Evolutionary conservation across 495 filamentous ascomycete species (phyloP), one percentile per base, ranked within the genome.

Genomic region (Parachaetomium inaequale): DNA sequence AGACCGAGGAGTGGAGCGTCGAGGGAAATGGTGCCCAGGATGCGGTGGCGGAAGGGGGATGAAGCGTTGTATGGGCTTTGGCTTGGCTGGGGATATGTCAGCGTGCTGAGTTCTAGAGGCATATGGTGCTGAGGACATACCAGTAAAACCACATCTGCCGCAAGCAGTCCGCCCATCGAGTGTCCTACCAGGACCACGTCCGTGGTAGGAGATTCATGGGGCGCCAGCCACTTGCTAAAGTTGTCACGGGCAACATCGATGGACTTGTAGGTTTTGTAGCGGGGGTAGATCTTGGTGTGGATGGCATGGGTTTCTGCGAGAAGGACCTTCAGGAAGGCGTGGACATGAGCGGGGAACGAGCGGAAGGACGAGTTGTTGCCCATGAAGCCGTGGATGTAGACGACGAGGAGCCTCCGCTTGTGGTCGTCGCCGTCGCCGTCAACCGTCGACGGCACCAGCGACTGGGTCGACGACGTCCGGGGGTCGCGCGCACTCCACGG

Each of bases 341-440:
- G 93, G 0, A 96, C 82, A 74, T 98, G 92, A 6, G 87, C 87
- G 1, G 93, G 93, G 63, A 96, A 93, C 29, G 86, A 87, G 61
- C 88, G 86, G 67, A 98, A 98, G 63, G 88, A 93, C 17, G 87
- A 87, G 74, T 95, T 91, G 52, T 88, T 88, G 29, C 93, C 93
- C 84, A 92, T 90, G 77, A 96, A 97, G 46, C 93, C 93, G 76
- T 96, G 92, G 66, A 98, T 86, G 70, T 91, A 96, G 25, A 98
- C 75, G 11, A 96, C 66, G 1, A 98, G 79, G 14, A 98, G 78
- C 31, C 76, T 88, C 59, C 92, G 74, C n/a, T 81, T 74, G 11
- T 67, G 68, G 32, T 63, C 65, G 15, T 74, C 68, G 53, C 76
- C 73, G 25, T 73, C 31, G 17, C 71, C 72, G 14, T 74, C 72